These are phyloP conservation scores for Mariannaea sp. DNA, from an alignment of 2,329 filamentous ascomycete genomes.

Conservation along the genomic window DNA sequence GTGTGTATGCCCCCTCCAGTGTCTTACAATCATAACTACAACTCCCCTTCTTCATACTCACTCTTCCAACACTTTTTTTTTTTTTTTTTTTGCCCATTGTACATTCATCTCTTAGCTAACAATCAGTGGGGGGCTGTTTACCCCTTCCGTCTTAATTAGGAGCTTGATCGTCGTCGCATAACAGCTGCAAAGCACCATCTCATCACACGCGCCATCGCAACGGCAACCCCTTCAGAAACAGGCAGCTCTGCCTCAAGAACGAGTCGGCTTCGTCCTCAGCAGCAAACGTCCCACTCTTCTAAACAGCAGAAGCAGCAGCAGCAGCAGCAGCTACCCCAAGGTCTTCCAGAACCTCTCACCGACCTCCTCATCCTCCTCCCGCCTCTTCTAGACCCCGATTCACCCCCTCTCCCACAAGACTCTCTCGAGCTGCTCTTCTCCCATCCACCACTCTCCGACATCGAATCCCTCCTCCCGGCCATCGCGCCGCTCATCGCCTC, in stretches of 20 bases:
- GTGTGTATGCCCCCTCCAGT: constrained; percentile 50
- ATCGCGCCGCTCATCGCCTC: constrained; percentile 54
- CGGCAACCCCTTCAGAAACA: constrained; percentile 45
- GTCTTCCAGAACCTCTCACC: constrained; percentile 51
- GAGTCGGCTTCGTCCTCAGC: constrained; percentile 31
- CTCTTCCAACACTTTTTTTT: too few relatives aligned
- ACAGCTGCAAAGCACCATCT: constrained; percentile 56
- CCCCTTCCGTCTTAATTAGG: constrained; percentile 40
- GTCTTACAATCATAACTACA: too few relatives aligned
- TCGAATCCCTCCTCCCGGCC: constrained; percentile 54
- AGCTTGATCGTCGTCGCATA: constrained; percentile 55
- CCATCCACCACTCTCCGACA: constrained; percentile 53
- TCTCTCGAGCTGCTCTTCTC: constrained; percentile 52
- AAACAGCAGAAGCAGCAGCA: constrained; percentile 28
- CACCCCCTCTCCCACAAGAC: constrained; percentile 42
- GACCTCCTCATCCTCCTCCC: constrained; percentile 62
- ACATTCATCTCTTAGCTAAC: too few relatives aligned
- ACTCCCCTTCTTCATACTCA: too few relatives aligned
- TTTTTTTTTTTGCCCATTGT: too few relatives aligned
- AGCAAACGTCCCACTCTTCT: constrained; percentile 30
- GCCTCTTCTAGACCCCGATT: constrained; percentile 48
- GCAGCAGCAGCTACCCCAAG: constrained; percentile 24
- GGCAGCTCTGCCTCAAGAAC: constrained; percentile 28
- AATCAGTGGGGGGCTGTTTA: too few relatives aligned
- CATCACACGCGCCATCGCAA: constrained; percentile 55